Evolutionary conservation across 176 grass and related monocot genomes (phyloP).

Genomic region (Rhynchospora tenuis): DNA sequence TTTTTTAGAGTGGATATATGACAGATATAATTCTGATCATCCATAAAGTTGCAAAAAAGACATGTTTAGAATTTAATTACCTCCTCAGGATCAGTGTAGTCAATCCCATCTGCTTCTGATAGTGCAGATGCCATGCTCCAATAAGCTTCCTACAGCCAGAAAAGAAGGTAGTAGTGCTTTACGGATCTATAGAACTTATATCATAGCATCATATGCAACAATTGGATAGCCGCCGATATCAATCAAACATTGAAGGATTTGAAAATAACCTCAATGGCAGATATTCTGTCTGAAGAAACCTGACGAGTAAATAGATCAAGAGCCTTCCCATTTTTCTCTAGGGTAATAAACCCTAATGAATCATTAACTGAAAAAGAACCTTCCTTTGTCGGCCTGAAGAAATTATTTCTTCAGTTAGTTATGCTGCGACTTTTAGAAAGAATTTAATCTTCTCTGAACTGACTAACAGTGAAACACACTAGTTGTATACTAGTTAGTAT

Average conservation of each 20-base stretch:
- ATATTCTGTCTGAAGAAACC: conserved; percentile 75
- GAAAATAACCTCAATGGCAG: conserved; percentile 71
- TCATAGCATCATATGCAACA: not conserved
- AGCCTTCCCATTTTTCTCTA: conserved; percentile 82
- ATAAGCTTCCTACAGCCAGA: conserved; percentile 63
- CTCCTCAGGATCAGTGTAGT: conserved; percentile 96
- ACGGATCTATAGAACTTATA: not conserved
- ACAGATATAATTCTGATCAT: not conserved
- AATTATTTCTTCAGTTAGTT: conserved; percentile 3
- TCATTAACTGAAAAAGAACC: conserved; percentile 33
- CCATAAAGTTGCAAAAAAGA: not conserved
- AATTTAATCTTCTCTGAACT: not conserved
- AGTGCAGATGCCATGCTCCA: conserved; percentile 87
- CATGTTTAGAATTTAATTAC: conserved; percentile 23
- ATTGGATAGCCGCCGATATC: not conserved
- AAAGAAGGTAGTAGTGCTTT: not conserved
- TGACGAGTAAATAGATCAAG: conserved; percentile 65
- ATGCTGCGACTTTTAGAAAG: not conserved
- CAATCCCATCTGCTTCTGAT: conserved; percentile 92
- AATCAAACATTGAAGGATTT: not conserved
- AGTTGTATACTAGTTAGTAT: not conserved
- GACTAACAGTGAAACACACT: not conserved
- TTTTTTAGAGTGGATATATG: not conserved
- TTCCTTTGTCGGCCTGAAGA: conserved; percentile 44
- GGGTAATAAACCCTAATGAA: conserved; percentile 61